phyloP scores from a whole-genome alignment of 805 yeast genomes.

The Ascoidea asiatica region DNA sequence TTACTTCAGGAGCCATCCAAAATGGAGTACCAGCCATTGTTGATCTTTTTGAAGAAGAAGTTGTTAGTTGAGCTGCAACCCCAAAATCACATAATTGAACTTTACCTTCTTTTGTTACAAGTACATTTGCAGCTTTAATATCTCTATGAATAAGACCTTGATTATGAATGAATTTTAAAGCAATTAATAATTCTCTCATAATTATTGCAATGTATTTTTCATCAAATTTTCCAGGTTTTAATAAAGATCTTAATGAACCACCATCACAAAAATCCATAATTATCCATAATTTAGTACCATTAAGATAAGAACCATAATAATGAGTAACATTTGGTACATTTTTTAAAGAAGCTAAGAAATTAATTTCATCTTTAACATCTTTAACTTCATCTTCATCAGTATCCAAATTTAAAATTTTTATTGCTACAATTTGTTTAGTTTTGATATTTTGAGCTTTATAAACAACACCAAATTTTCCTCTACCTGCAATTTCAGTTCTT shows the following conservation, averaged over 20 bases:
- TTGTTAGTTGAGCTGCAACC: slow-evolving; percentile 86
- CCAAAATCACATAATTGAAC: slow-evolving; percentile 96
- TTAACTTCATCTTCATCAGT: slow-evolving; percentile 88
- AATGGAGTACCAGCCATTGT: slow-evolving; percentile 95
- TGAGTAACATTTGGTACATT: slow-evolving; percentile 86
- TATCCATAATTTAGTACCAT: slow-evolving; percentile 91
- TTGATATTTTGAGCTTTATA: slow-evolving; percentile 69
- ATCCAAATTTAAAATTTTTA: slow-evolving; percentile 84
- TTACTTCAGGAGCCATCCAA: slow-evolving; percentile 99
- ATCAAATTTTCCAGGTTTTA: slow-evolving; percentile 79
- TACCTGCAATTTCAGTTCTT: slow-evolving; percentile 82
- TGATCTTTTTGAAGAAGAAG: slow-evolving; percentile 64
- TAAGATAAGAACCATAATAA: slow-evolving; percentile 77
- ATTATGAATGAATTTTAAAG: slow-evolving; percentile 69
- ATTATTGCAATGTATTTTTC: slow-evolving; percentile 78
- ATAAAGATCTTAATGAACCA: slow-evolving; percentile 77
- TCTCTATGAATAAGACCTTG: slow-evolving; percentile 93
- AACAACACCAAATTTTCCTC: slow-evolving; percentile 95
- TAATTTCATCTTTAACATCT: slow-evolving; percentile 89
- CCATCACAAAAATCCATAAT: slow-evolving; percentile 97
- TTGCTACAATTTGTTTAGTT: slow-evolving; percentile 76
- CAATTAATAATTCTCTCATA: slow-evolving; percentile 67
- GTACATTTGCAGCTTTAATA: slow-evolving; percentile 89
- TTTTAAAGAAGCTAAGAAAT: slow-evolving; percentile 69
- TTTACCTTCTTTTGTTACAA: slow-evolving; percentile 77